A percentile compares a stretch with the other conserved stretches of the same genome.
phyloP scores from a whole-genome alignment of 495 filamentous ascomycete genomes.

The Penicillium diatomitis region DNA sequence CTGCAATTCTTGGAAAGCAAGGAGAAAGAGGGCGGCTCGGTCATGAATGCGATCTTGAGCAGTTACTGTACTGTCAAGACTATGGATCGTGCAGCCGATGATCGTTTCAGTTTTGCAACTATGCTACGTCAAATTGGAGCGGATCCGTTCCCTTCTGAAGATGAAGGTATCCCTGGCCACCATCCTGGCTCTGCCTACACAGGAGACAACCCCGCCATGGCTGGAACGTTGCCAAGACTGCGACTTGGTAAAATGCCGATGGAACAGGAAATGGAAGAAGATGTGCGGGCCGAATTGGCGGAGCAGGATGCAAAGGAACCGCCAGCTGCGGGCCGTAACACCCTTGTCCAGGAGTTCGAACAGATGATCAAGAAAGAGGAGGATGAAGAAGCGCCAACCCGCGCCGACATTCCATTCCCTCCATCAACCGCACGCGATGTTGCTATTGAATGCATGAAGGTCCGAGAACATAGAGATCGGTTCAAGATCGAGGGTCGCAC shows the following conservation, averaged over 20 bases:
- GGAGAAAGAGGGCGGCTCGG: constrained; percentile 63
- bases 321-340: constrained; percentile 52
- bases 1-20: constrained; percentile 84
- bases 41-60: constrained; percentile 67
- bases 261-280: constrained; percentile 66
- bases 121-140: constrained; percentile 56
- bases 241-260: constrained; percentile 71
- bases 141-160: constrained; percentile 62
- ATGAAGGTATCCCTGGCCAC: constrained; percentile 90
- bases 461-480: constrained; percentile 86
- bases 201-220: constrained; percentile 51
- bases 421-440: constrained; percentile 81
- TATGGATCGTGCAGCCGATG: constrained; percentile 63
- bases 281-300: constrained; percentile 73
- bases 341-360: constrained; percentile 71
- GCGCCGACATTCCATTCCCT: constrained; percentile 73
- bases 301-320: constrained; percentile 69
- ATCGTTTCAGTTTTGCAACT: constrained; percentile 71
- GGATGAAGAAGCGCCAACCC: constrained; percentile 68
- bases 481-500: constrained; percentile 75
- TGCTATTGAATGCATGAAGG: constrained; percentile 84
- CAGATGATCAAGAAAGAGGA: constrained; percentile 84
- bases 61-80: constrained; percentile 63
- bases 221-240: constrained; percentile 46
- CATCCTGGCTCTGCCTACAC: constrained; percentile 76